Conservation (phyloP, 1,284 basidiomycete genomes). For the Rhodotorula sp. region DNA sequence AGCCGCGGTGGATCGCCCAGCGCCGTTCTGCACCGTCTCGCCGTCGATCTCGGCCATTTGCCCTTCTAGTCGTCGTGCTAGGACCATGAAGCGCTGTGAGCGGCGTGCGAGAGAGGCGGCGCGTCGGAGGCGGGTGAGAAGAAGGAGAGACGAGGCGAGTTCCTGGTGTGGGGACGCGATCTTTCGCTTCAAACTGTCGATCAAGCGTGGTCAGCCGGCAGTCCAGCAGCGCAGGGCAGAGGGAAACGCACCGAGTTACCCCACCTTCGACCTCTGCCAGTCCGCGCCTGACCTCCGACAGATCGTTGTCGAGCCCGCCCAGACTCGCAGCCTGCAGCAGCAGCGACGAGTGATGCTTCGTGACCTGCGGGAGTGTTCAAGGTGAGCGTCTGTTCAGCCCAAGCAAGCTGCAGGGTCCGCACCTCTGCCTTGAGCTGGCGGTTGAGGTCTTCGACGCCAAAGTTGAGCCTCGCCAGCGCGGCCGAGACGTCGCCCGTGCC, state of each 20-base stretch:
- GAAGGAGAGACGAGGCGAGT: slow-evolving; percentile 67
- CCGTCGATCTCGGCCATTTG: slow-evolving; percentile 51
- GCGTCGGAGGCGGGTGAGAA: slow-evolving; percentile 73
- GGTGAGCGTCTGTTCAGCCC: background rate
- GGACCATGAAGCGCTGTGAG: slow-evolving; percentile 75
- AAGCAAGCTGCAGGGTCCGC: slow-evolving; percentile 50
- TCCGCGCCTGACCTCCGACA: slow-evolving; percentile 48
- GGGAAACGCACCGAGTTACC: slow-evolving; percentile 23
- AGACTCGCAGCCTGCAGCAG: slow-evolving; percentile 60
- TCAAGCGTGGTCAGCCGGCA: background rate
- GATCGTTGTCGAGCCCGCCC: slow-evolving; percentile 66
- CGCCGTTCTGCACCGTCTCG: slow-evolving; percentile 45
- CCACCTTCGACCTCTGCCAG: slow-evolving; percentile 45
- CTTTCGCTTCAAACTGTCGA: slow-evolving; percentile 64
- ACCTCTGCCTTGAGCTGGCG: slow-evolving; percentile 82
- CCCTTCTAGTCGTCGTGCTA: slow-evolving; percentile 72
- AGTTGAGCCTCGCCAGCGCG: slow-evolving; percentile 77
- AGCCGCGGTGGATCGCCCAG: slow-evolving; percentile 43
- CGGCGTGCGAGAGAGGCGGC: slow-evolving; percentile 79
- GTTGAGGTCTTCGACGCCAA: slow-evolving; percentile 82
- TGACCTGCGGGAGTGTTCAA: slow-evolving; percentile 47
- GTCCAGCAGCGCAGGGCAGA: slow-evolving; percentile 1
- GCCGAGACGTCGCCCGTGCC: slow-evolving; percentile 72
- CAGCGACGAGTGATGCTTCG: slow-evolving; percentile 52
- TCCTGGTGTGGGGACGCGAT: slow-evolving; percentile 77